These are phyloP conservation scores for Chalciporus sp. DNA, from an alignment of 1,284 basidiomycete species.

Conservation along the genomic window DNA sequence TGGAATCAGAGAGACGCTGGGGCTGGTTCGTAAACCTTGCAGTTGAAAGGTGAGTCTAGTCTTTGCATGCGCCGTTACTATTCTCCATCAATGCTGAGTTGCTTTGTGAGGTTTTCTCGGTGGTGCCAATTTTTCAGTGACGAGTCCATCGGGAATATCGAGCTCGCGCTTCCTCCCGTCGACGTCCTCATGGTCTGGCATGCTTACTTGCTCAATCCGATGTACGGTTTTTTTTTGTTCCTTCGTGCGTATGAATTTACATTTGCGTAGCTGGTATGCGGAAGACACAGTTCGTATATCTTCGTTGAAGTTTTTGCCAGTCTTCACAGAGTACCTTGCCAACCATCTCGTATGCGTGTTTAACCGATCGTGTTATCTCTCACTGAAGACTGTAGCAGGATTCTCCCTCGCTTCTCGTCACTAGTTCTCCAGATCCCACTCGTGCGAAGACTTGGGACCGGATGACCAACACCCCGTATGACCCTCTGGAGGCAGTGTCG, in stretches of 20 bases:
- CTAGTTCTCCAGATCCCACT: slow-evolving; percentile 8
- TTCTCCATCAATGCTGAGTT: background rate
- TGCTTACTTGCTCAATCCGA: slow-evolving; percentile 46
- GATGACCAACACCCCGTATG: slow-evolving; percentile 31
- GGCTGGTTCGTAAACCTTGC: slow-evolving; percentile 32
- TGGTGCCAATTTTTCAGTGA: slow-evolving; percentile 18
- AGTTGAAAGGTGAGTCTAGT: slow-evolving; percentile 26
- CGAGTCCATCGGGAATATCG: background rate
- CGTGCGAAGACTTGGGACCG: slow-evolving; percentile 26
- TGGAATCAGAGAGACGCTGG: slow-evolving; percentile 30
- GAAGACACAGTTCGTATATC: slow-evolving; percentile 31
- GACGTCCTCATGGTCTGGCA: slow-evolving; percentile 53
- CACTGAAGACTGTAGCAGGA: slow-evolving; percentile 7
- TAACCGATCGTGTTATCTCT: background rate
- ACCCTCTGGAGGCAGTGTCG: slow-evolving; percentile 31
- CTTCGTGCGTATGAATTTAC: background rate
- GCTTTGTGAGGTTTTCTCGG: slow-evolving; percentile 14
- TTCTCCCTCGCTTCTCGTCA: slow-evolving; percentile 16
- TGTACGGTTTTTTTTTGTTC: slow-evolving; percentile 23
- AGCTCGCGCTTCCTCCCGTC: slow-evolving; percentile 37
- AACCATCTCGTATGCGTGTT: slow-evolving; percentile 2
- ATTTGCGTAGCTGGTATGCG: slow-evolving; percentile 34
- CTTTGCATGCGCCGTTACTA: background rate
- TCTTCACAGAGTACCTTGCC: slow-evolving; percentile 18
- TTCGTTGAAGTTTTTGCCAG: slow-evolving; percentile 17